Evolutionary conservation across 257 asterid genomes (phyloP).

Genomic region (Penstemon newberryi): DNA sequence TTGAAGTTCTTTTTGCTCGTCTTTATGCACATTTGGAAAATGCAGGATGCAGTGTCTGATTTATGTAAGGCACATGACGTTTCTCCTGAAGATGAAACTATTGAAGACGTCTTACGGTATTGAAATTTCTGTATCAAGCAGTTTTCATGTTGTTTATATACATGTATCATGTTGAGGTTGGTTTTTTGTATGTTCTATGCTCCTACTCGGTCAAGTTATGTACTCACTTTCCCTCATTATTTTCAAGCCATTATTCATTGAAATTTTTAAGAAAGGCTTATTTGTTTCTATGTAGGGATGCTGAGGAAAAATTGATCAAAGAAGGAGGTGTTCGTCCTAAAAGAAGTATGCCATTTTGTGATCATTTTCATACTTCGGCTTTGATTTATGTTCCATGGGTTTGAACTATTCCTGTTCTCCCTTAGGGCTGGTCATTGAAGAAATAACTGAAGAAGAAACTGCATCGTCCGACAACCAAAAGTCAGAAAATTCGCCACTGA

Average conservation of each 20-base stretch:
- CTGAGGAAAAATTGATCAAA: constrained; percentile 54
- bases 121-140: constrained; percentile 16
- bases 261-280: constrained; percentile 13
- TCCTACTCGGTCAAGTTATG: constrained; percentile 10
- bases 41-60: constrained; percentile 87
- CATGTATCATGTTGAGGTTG: neutral
- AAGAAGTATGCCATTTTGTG: constrained; percentile 49
- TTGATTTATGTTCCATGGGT: constrained; percentile 23
- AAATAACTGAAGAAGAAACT: constrained; percentile 70
- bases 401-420: constrained; percentile 21
- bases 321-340: constrained; percentile 55
- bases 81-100: constrained; percentile 91
- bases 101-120: constrained; percentile 83
- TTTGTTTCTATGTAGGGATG: constrained; percentile 54
- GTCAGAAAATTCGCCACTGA: constrained; percentile 38
- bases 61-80: constrained; percentile 76
- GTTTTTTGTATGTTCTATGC: neutral
- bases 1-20: constrained; percentile 17
- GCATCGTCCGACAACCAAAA: constrained; percentile 41
- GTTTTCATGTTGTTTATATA: constrained; percentile 13
- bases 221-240: neutral
- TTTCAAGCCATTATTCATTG: neutral
- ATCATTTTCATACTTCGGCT: constrained; percentile 1
- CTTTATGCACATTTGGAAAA: constrained; percentile 23
- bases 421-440: constrained; percentile 81